Base-by-base conservation (phyloP, 768 basidiomycete genomes). In the Phanerodontia chrysosporium region DNA sequence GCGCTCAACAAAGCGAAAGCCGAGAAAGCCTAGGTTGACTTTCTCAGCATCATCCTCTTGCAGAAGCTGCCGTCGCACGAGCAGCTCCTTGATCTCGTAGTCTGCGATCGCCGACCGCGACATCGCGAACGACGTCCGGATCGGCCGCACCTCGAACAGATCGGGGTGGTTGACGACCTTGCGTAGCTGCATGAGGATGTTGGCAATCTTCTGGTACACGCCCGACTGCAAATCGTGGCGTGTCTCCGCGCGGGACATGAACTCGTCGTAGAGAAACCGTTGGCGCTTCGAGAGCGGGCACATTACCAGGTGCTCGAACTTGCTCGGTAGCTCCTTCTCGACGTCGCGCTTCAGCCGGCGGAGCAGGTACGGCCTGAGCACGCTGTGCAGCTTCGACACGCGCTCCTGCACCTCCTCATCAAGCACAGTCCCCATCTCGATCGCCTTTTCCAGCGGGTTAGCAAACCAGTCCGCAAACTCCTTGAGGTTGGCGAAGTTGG, bases 331-430 rank as follows among this genome's bases (percentile, higher is more conserved):
- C 64, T 94, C 90, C 71, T 91, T 93, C 75, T 98, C 95, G 16
- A 99, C 97, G 67, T 98, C 95, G n/a, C 90, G 85, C 72, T 99
- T 98, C 59, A 98, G 80, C n/a, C 97, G 86, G 13, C 97, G 88
- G 12, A 98, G 85, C 21, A 98, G 83, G 74, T 97, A 98, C 0
- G 97, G 97, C 30, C 95, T 88, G n/a, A 99, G 76, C 49, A 99
- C 95, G 0, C 85, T 88, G 67, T 97, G 95, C n/a, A 97, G 79
- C 66, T 95, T 94, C 28, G 86, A 75, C 8, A 96, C 85, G 5
- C 92, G 89, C 64, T 89, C 89, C 73, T 90, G 76, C 0, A 85
- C 94, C 64, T 96, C 93, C 56, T 90, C 88, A 60, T 95, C 90
- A 55, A 88, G 72, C 27, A 77, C 70, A 24, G 81, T 83, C 0